Evolutionary conservation across 805 yeast species (phyloP).

Genomic region (Zygotorulaspora florentina): DNA sequence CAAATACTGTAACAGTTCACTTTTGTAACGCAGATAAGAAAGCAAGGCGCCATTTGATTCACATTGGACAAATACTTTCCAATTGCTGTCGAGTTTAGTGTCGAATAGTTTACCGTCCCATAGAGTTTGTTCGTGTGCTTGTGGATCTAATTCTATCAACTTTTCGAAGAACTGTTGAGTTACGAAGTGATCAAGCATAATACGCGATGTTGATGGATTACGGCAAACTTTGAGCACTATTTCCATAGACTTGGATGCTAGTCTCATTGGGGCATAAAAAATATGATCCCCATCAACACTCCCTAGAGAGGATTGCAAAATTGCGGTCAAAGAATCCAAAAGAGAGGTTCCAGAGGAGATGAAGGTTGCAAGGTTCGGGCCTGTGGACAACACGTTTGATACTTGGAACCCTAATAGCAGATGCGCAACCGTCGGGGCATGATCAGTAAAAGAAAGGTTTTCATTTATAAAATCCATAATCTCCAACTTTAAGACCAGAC

Average conservation of each 20-base stretch:
- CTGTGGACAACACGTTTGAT: constrained; percentile 47
- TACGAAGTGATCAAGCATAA: constrained; percentile 52
- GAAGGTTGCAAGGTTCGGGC: constrained; percentile 45
- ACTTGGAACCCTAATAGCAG: constrained; percentile 71
- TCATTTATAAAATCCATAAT: constrained; percentile 54
- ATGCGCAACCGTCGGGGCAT: constrained; percentile 58
- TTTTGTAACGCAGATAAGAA: constrained; percentile 58
- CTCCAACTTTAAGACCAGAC: constrained; percentile 49
- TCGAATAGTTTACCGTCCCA: constrained; percentile 52
- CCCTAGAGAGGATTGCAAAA: constrained; percentile 47
- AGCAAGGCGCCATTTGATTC: constrained; percentile 50
- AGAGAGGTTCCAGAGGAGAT: constrained; percentile 53
- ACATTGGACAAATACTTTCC: constrained; percentile 30
- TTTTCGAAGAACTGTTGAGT: constrained; percentile 48
- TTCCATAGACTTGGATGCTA: constrained; percentile 57
- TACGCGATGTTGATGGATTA: constrained; percentile 48
- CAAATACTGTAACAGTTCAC: constrained; percentile 57
- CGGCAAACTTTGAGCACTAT: constrained; percentile 59
- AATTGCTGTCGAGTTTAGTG: constrained; percentile 33
- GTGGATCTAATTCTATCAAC: constrained; percentile 50
- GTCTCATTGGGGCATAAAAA: constrained; percentile 50
- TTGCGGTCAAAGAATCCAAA: constrained; percentile 48
- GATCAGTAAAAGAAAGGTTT: constrained; percentile 43
- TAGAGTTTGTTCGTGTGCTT: constrained; percentile 47
- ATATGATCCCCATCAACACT: constrained; percentile 40